Base-by-base conservation (phyloP, 495 filamentous ascomycete species). In the Zalerion maritima region DNA sequence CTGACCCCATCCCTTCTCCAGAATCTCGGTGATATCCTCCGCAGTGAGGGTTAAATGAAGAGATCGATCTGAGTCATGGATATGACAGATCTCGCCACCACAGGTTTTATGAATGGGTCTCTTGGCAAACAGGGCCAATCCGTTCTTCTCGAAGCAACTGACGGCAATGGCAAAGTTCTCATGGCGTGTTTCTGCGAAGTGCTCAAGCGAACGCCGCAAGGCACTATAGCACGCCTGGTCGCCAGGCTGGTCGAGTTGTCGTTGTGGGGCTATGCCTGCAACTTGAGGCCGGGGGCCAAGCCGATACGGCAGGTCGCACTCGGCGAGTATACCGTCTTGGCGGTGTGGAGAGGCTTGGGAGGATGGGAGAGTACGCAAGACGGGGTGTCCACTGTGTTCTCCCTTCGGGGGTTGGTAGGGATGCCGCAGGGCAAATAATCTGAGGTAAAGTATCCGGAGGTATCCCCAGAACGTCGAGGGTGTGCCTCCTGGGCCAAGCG, bases 1-100 rank as follows among this genome's bases (percentile, higher is more conserved):
- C 51, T 93, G 70, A n/a, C 79, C 85, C 83, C 82, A 92, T 12
- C 83, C 79, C 24, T 70, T 71, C 34, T 84, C 73, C 19, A 93
- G 55, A 12, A 93, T 62, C 39, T 74, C 64, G 45, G 63, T 72
- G 24, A 78, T 80, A 50, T 94, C 85, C 16, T 75, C 70, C 1
- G 81, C 81, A 32, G 85, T 72, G 14, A 93, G 55, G 9, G 69
- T 71, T 40, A 86, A 43, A 51, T 94, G 85, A 58, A 85, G 55
- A 5, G 71, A 78, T 31, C 72, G 62, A 34, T 94, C 85, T 25
- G 61, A 64, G 5, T 65, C 60, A 48, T 94, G 85, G 6, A 82
- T 61, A 52, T 94, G 86, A 38, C 70, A 73, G 27, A 93, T 67
- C 50, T 94, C 86, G 18, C 79, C 76, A 28, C 70, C 62, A 30